Conservation (phyloP, 768 basidiomycete species). For the Boletellus ananas region DNA sequence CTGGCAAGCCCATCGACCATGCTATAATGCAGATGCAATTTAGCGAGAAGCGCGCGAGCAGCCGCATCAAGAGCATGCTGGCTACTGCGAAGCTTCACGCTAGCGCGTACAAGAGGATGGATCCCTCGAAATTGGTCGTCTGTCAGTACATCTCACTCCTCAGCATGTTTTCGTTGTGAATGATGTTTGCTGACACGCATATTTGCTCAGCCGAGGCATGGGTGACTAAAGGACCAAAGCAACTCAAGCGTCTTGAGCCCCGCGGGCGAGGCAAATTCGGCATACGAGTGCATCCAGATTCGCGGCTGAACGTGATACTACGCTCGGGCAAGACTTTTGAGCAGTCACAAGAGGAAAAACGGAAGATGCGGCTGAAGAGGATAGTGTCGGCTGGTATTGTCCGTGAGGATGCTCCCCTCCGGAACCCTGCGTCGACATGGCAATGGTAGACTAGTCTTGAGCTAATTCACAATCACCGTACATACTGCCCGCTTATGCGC, state of each 20-base stretch:
- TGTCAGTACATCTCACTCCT: slow-evolving; percentile 48
- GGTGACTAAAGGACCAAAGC: slow-evolving; percentile 80
- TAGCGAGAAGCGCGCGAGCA: slow-evolving; percentile 86
- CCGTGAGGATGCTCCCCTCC: slow-evolving; percentile 75
- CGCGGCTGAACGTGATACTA: slow-evolving; percentile 71
- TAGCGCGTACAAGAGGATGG: slow-evolving; percentile 67
- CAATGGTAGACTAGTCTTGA: slow-evolving; percentile 52
- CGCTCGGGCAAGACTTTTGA: slow-evolving; percentile 77
- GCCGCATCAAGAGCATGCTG: slow-evolving; percentile 84
- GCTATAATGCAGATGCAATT: slow-evolving; percentile 98
- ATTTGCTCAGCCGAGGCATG: slow-evolving; percentile 74
- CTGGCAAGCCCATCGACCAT: slow-evolving; percentile 88
- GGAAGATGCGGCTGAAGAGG: slow-evolving; percentile 63
- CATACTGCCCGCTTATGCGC: too few species aligned
- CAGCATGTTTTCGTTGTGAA: not conserved
- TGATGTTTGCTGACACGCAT: slow-evolving; percentile 4
- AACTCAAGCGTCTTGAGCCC: slow-evolving; percentile 66
- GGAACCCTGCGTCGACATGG: slow-evolving; percentile 71
- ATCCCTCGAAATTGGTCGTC: slow-evolving; percentile 70
- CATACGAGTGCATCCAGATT: slow-evolving; percentile 69
- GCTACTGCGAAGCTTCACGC: slow-evolving; percentile 86
- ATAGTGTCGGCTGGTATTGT: slow-evolving; percentile 78
- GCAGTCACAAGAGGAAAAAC: slow-evolving; percentile 59
- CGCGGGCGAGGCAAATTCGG: slow-evolving; percentile 82
- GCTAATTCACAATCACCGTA: too few species aligned